These are phyloP conservation scores for Metschnikowia continentalis DNA, from an alignment of 805 yeast species.

Conservation along the genomic window DNA sequence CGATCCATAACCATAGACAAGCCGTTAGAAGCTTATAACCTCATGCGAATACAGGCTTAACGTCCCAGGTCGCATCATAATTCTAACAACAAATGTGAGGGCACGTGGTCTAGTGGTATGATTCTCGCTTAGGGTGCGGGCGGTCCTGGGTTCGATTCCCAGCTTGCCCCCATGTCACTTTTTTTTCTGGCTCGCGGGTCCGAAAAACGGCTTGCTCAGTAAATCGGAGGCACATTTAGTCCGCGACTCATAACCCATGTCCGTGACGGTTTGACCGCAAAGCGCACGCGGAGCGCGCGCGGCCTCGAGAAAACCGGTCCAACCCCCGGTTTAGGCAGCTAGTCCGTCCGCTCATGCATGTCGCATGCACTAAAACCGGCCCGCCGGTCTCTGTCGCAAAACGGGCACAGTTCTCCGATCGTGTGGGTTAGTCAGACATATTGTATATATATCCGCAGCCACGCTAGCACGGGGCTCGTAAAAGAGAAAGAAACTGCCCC, in stretches of 20 bases:
- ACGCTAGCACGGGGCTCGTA: not conserved
- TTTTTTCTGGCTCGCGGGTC: not conserved
- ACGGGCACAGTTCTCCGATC: not conserved
- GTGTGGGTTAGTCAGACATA: not conserved
- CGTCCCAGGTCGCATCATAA: no score
- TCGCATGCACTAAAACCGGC: not conserved
- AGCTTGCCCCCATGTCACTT: conserved; percentile 36
- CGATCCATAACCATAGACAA: no score
- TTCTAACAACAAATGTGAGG: conserved; percentile 23
- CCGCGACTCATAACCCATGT: no score
- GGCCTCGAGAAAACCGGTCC: not conserved
- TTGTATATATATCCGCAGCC: not conserved
- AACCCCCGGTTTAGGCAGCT: not conserved
- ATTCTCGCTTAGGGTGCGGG: conserved; percentile 50
- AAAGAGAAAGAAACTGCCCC: no score
- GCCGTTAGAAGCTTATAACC: no score
- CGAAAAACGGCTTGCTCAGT: no score
- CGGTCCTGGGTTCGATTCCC: conserved; percentile 51
- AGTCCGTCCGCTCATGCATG: not conserved
- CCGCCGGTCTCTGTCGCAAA: not conserved
- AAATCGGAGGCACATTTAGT: no score
- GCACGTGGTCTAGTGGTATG: conserved; percentile 32
- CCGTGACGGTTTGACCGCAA: no score
- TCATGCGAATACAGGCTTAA: no score
- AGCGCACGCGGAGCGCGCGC: no score